These are phyloP conservation scores for Coffea canephora DNA, from an alignment of 257 asterid species.

Conservation along the genomic window DNA sequence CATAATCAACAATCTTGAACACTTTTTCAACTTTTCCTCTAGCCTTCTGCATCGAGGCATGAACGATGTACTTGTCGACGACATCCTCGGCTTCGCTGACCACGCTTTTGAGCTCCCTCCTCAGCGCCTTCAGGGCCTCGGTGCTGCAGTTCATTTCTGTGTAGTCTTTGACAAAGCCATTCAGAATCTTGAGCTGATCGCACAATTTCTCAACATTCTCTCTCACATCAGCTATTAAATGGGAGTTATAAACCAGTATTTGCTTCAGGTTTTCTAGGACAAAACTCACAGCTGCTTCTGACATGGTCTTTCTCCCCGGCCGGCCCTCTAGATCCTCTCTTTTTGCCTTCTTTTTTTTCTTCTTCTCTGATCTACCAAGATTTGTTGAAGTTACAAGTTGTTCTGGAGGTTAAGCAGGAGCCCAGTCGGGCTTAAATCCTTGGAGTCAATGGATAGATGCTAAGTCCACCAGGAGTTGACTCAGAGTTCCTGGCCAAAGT, in stretches of 20 bases:
- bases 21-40: slow-evolving; percentile 28
- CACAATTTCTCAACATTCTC: slow-evolving; percentile 38
- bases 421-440: too few relatives aligned
- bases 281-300: slow-evolving; percentile 50
- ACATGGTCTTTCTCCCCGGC: background rate
- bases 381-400: too few relatives aligned
- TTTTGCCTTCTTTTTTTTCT: background rate
- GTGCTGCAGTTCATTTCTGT: slow-evolving; percentile 36
- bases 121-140: slow-evolving; percentile 36
- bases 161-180: slow-evolving; percentile 46
- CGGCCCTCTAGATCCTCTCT: background rate
- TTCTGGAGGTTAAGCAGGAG: too few relatives aligned
- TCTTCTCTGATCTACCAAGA: too few relatives aligned
- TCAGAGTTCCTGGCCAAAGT: too few relatives aligned
- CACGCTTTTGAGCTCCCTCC: slow-evolving; percentile 40
- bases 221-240: slow-evolving; percentile 19
- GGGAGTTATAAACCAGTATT: background rate
- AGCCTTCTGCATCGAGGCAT: slow-evolving; percentile 48
- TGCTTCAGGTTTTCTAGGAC: slow-evolving; percentile 53
- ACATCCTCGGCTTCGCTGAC: slow-evolving; percentile 60
- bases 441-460: too few relatives aligned
- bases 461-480: too few relatives aligned
- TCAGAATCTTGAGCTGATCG: slow-evolving; percentile 41
- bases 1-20: slow-evolving; percentile 34
- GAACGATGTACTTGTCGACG: slow-evolving; percentile 45